phyloP scores from a whole-genome alignment of 2,329 filamentous ascomycete species.

The Apiospora sp. region DNA sequence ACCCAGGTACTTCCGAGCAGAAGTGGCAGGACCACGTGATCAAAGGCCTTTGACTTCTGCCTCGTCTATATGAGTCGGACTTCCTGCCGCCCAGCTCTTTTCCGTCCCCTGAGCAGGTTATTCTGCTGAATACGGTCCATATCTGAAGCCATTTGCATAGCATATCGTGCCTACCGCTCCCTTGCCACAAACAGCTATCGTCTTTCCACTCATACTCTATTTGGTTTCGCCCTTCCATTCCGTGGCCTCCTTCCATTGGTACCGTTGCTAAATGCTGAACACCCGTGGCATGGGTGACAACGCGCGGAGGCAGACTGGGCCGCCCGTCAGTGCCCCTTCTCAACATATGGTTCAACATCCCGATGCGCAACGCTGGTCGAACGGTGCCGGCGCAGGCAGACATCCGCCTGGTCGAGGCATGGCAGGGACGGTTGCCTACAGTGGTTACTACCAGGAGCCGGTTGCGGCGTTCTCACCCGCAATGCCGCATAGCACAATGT shows the following conservation, averaged over 20 bases:
- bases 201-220: background rate
- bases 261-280: background rate
- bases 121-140: too few species aligned
- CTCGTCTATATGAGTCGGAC: background rate
- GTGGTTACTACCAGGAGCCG: slow-evolving; percentile 66
- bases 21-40: background rate
- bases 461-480: slow-evolving; percentile 60
- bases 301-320: slow-evolving; percentile 79
- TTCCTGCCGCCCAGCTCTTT: background rate
- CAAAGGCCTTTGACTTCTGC: background rate
- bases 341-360: slow-evolving; percentile 59
- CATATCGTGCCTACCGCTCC: background rate
- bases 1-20: background rate
- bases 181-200: slow-evolving; percentile 3
- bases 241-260: background rate
- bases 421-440: slow-evolving; percentile 65
- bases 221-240: background rate
- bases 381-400: slow-evolving; percentile 49
- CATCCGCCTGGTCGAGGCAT: slow-evolving; percentile 59
- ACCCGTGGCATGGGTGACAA: slow-evolving; percentile 79
- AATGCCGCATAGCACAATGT: slow-evolving; percentile 62
- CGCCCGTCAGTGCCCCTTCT: slow-evolving; percentile 68
- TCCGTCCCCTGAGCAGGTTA: background rate
- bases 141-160: background rate
- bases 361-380: slow-evolving; percentile 55